These are phyloP conservation scores for Sungouiella blattae DNA, from an alignment of 805 yeast genomes.

Conservation along the genomic window DNA sequence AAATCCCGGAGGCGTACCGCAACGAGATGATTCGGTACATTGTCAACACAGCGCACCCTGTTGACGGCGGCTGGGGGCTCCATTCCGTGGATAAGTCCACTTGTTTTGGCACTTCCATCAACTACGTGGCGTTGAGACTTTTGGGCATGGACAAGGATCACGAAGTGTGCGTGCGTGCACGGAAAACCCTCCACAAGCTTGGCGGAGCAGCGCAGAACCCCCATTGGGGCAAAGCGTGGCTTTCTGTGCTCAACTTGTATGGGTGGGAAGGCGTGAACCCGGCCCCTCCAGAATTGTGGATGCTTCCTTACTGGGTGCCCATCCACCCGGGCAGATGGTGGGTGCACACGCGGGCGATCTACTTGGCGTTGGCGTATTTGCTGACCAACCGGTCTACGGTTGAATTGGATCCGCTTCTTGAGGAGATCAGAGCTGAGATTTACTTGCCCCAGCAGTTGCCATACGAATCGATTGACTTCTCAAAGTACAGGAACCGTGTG, in stretches of 20 bases:
- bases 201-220: constrained; percentile 93
- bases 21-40: constrained; percentile 79
- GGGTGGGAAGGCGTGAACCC: constrained; percentile 98
- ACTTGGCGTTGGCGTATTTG: constrained; percentile 80
- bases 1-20: constrained; percentile 62
- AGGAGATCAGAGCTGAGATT: constrained; percentile 73
- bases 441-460: constrained; percentile 49
- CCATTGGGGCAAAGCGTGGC: constrained; percentile 97
- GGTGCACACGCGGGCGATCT: constrained; percentile 96
- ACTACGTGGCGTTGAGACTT: constrained; percentile 77
- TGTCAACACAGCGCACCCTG: constrained; percentile 92
- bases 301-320: constrained; percentile 75
- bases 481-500: constrained; percentile 71
- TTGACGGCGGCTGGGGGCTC: constrained; percentile 99
- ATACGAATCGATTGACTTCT: constrained; percentile 65
- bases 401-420: constrained; percentile 59
- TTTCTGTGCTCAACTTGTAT: constrained; percentile 74
- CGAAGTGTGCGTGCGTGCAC: constrained; percentile 73
- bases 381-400: constrained; percentile 55
- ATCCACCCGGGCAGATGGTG: constrained; percentile 97
- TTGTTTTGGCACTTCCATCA: constrained; percentile 88
- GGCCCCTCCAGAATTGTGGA: constrained; percentile 94
- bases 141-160: constrained; percentile 74
- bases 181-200: constrained; percentile 59
- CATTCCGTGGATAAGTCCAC: constrained; percentile 92